Conservation (phyloP, 352 stramenopile genomes). For the Pythium plurisporium region DNA sequence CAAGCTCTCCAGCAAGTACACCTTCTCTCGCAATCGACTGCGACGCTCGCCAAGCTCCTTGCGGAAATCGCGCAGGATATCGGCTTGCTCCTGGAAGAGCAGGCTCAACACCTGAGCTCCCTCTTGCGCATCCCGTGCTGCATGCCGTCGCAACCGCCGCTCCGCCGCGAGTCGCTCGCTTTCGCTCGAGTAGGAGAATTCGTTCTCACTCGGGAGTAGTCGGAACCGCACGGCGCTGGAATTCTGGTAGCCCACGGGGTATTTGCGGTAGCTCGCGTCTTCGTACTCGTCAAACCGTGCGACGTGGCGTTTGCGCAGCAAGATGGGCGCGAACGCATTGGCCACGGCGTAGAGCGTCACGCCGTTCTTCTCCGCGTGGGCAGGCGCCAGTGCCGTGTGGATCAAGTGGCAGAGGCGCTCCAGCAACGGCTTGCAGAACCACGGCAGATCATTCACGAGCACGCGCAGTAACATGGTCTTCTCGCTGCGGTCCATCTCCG, state of each 20-base stretch:
- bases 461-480: conserved; percentile 55
- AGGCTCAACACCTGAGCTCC: conserved; percentile 58
- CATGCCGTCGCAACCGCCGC: conserved; percentile 40
- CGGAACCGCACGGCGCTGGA: conserved; percentile 44
- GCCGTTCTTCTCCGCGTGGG: conserved; percentile 60
- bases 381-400: conserved; percentile 51
- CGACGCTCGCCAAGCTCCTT: conserved; percentile 45
- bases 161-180: conserved; percentile 31
- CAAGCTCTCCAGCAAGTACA: conserved; percentile 56
- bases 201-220: conserved; percentile 39
- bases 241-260: conserved; percentile 66
- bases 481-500: conserved; percentile 44
- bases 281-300: conserved; percentile 71
- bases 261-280: conserved; percentile 59
- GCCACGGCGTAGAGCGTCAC: conserved; percentile 63
- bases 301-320: conserved; percentile 49
- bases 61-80: conserved; percentile 57
- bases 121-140: conserved; percentile 61
- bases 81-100: conserved; percentile 55
- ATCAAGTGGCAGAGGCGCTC: conserved; percentile 69
- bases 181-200: conserved; percentile 37
- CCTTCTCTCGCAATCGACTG: conserved; percentile 53
- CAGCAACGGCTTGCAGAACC: conserved; percentile 71
- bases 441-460: conserved; percentile 79
- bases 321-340: conserved; percentile 56